Evolutionary conservation across 2,329 filamentous ascomycete genomes (phyloP), one percentile per base, ranked within the genome.

Genomic region (Botrytis hyacinthi): DNA sequence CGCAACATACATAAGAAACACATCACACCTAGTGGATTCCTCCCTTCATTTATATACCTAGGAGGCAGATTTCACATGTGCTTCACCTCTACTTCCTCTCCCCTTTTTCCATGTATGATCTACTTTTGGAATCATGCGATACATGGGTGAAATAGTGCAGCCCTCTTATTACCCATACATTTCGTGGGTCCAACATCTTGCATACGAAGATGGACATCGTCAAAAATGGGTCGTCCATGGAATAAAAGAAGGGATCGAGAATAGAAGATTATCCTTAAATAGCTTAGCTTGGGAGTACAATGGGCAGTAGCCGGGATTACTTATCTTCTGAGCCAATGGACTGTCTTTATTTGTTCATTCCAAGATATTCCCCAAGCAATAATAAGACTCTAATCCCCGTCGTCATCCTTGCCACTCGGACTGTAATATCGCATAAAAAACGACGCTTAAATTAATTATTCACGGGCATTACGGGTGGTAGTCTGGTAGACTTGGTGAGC

Each of bases 191-290:
- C 37, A 42, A 37, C 51, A 70, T 70, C 37, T 46, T 70, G 67
- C 67, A 69, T 68, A 44, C 48, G 65, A 54, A 48, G 65, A 69
- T 69, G 48, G 66, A 35, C 54, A 69, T 69, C 2, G 35, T 26
- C 35, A 57, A 67, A 67, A 44, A 70, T 48, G 40, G 63, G 44
- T 37, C n/a, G 32, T 37, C 32, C 44, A 67, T 67, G 32, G 68
- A 70, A 70, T 60, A 14, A 70, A 70, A 70, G 68, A 70, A 70
- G 68, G 68, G 40, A 62, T 35, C 29, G 68, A 62, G 32, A 61
- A 70, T 20, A 22, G 54, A 62, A 48, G 29, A 70, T 22, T n/a
- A 37, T n/a, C 68, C 68, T 51, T 62, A 3, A 48, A 4, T 4
- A 16, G 54, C 12, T 62, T 70, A 62, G 68, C 1, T 18, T 5